Base-by-base conservation (phyloP, 257 asterid species). In the Nicotiana paniculata region DNA sequence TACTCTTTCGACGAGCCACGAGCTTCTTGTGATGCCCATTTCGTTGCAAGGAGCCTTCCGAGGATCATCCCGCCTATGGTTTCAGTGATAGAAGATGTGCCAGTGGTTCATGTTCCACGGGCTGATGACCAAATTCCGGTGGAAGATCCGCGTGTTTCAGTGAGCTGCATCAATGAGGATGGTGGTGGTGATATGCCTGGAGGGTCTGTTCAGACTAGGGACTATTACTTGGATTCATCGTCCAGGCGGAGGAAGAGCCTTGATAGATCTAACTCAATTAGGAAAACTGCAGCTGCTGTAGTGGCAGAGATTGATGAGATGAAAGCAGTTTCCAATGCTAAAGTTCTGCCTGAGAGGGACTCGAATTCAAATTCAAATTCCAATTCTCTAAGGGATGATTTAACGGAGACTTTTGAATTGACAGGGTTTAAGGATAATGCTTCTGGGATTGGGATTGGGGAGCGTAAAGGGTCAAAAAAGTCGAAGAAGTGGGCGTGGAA, bases 241-340 rank as follows among this genome's bases (percentile, higher is more conserved):
- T 92, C 97, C 0, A 87, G 94, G 53, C 86, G 98, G 74, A 92
- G 97, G 88, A 95, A 93, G 95, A 95, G 98, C 72, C 91, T 95
- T 54, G 98, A 95, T 85, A 87, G 98, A 90, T 95, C 97, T 66
- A 93, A 82, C 82, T 95, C 97, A 13, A 89, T 93, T 83, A 89
- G 93, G 90, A 93, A 92, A 83, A 89, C 95, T 8, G 97, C 97
- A 0, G 97, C 97, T 53, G 91, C 94, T 39, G 93, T 94, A 30
- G 96, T 94, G 77, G 95, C 97, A 13, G 97, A 95, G 84, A 90
- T 93, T 43, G 97, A 92, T 35, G 98, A 95, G 48, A 81, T 93
- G 80, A 90, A 94, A 82, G 82, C 83, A 39, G 89, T 30, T 13
- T 89, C 97, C 4, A 90, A 89, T 84, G 91, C 96, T 8, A 92